Conservation (phyloP, 768 basidiomycete genomes). For the Guyanaporus albipodus region DNA sequence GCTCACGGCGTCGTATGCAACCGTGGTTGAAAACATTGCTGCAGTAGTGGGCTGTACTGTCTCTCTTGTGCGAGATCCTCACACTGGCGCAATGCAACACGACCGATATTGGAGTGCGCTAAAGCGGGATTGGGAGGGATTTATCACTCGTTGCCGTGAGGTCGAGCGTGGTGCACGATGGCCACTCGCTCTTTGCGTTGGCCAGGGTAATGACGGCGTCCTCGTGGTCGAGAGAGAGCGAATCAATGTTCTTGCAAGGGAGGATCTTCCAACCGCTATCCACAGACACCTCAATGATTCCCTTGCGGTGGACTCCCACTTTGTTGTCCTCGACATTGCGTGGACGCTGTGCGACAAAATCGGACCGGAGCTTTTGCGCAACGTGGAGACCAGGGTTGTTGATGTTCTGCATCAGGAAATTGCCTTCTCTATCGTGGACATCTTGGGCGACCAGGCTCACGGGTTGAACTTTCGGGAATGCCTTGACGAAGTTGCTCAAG, state of each 20-base stretch:
- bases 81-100: conserved; percentile 76
- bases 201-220: conserved; percentile 39
- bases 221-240: conserved; percentile 78
- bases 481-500: conserved; percentile 56
- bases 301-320: conserved; percentile 45
- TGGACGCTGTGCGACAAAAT: conserved; percentile 62
- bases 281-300: conserved; percentile 47
- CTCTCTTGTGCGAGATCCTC: conserved; percentile 62
- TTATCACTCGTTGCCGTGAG: conserved; percentile 85
- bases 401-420: conserved; percentile 74
- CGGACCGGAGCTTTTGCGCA: conserved; percentile 53
- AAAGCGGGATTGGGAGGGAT: conserved; percentile 94
- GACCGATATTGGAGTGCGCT: conserved; percentile 79
- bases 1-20: conserved; percentile 58
- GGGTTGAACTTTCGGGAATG: conserved; percentile 49
- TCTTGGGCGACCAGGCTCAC: conserved; percentile 61
- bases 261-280: conserved; percentile 64
- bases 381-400: conserved; percentile 54
- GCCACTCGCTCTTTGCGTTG: conserved; percentile 65
- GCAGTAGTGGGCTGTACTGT: conserved; percentile 87
- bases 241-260: conserved; percentile 54
- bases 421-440: conserved; percentile 72
- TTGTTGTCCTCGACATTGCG: conserved; percentile 54
- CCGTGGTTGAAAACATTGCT: conserved; percentile 70
- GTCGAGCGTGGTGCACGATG: conserved; percentile 83